Evolutionary conservation across 345 rosid species (phyloP).

Genomic region (Capsella bursapastoris): DNA sequence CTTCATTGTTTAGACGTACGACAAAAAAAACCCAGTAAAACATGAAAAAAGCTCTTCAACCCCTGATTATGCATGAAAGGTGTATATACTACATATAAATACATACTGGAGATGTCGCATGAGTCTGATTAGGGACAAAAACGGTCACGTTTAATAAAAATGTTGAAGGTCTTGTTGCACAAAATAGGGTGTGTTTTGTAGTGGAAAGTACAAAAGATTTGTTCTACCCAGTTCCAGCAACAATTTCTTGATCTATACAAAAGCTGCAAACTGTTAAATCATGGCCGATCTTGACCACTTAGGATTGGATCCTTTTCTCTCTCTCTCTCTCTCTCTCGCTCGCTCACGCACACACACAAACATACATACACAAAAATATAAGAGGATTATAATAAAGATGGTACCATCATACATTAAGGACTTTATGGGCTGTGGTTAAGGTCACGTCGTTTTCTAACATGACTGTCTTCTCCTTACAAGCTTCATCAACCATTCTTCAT

Average conservation of each 20-base stretch:
- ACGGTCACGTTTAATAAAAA: constrained; percentile 13
- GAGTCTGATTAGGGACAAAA: constrained; percentile 31
- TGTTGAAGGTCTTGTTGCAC: constrained; percentile 42
- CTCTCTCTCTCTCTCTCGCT: not conserved
- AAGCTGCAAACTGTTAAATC: constrained; percentile 47
- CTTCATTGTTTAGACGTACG: not conserved
- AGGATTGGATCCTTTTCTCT: constrained; percentile 33
- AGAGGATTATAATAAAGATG: constrained; percentile 29
- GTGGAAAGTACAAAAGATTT: constrained; percentile 41
- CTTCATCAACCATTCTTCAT: constrained; percentile 45
- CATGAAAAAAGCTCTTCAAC: constrained; percentile 15
- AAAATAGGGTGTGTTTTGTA: constrained; percentile 38
- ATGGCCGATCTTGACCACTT: constrained; percentile 45
- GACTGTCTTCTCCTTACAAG: constrained; percentile 49
- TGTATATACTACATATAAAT: constrained; percentile 10
- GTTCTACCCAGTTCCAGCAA: constrained; percentile 44
- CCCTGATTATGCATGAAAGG: constrained; percentile 13
- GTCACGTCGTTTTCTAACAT: constrained; percentile 50
- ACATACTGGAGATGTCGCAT: constrained; percentile 2
- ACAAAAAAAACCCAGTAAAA: not conserved
- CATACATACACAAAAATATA: constrained; percentile 27
- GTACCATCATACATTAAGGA: constrained; percentile 40
- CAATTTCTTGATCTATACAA: constrained; percentile 47
- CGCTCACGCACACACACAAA: constrained; percentile 1
- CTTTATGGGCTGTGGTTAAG: constrained; percentile 46